phyloP scores from a whole-genome alignment of 148 eudicot species.

The Spergularia marina region DNA sequence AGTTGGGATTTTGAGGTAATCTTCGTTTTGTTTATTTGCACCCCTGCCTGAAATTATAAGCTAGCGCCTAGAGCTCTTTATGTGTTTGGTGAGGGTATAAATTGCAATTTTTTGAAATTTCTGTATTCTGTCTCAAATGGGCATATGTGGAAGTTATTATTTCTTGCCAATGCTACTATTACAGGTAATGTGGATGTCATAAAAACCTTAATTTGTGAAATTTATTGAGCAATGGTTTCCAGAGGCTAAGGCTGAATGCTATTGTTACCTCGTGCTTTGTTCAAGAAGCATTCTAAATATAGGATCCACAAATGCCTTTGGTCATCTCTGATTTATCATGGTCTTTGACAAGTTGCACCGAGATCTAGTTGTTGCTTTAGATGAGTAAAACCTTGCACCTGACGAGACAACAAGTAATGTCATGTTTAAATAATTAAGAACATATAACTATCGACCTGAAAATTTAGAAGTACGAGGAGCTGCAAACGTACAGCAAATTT shows the following conservation, averaged over 20 bases:
- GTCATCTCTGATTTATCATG: neutral
- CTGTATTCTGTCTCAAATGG: neutral
- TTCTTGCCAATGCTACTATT: neutral
- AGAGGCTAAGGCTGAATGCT: neutral
- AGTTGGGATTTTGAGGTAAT: slow-evolving; percentile 84
- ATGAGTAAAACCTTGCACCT: no score
- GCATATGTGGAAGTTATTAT: neutral
- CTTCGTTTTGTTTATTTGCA: neutral
- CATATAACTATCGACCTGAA: no score
- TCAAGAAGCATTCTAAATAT: neutral
- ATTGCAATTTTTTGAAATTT: neutral
- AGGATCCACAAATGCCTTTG: neutral
- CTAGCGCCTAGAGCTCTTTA: neutral
- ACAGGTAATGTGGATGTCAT: neutral
- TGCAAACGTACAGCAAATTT: no score
- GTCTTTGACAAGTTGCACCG: neutral
- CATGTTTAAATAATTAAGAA: no score
- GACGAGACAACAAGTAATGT: no score
- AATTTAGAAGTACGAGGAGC: no score
- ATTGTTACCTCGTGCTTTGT: neutral
- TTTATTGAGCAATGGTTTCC: neutral
- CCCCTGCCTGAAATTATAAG: neutral
- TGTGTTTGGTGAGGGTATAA: slow-evolving; percentile 3
- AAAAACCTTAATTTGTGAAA: neutral
- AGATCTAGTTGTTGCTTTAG: no score